These are phyloP conservation scores for Alternaria arbusti DNA, from an alignment of 2,329 filamentous ascomycete genomes.

Conservation along the genomic window DNA sequence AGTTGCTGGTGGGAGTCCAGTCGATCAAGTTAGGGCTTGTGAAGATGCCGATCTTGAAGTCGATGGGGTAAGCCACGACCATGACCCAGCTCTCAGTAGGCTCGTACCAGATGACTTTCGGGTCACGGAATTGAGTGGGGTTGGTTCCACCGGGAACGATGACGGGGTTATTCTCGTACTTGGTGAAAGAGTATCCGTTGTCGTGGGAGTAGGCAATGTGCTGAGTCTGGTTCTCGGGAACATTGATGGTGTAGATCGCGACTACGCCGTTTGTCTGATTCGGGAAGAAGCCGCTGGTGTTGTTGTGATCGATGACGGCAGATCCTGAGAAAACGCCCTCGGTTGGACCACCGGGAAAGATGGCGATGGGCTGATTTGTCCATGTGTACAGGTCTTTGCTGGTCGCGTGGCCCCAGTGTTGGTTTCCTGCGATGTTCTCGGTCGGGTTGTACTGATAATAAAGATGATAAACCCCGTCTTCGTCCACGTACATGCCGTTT, in stretches of 20 bases:
- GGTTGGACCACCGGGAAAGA: conserved; percentile 63
- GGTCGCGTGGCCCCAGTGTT: conserved; percentile 73
- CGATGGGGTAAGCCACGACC: conserved; percentile 61
- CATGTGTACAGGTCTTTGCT: conserved; percentile 68
- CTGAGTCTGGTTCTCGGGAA: conserved; percentile 59
- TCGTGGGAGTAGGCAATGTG: conserved; percentile 68
- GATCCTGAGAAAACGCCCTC: conserved; percentile 62
- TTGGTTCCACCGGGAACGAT: conserved; percentile 55
- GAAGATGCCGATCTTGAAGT: conserved; percentile 66
- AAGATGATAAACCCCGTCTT: conserved; percentile 65
- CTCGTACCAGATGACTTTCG: conserved; percentile 67
- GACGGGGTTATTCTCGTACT: conserved; percentile 67
- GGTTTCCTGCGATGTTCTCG: conserved; percentile 60
- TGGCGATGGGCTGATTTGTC: conserved; percentile 68
- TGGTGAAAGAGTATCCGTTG: conserved; percentile 66
- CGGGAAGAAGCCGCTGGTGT: conserved; percentile 70
- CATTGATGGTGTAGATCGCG: conserved; percentile 62
- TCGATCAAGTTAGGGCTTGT: conserved; percentile 64
- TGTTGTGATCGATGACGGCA: conserved; percentile 66
- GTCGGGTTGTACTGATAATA: conserved; percentile 70
- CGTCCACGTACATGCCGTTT: conserved; percentile 68
- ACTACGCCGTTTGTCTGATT: conserved; percentile 67
- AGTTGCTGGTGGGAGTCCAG: conserved; percentile 67
- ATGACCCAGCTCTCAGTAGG: conserved; percentile 61
- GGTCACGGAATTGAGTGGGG: conserved; percentile 67